These are phyloP conservation scores for Nowakowskiella sp. DNA, from an alignment of 192 early-diverging fungal genomes.

Conservation along the genomic window DNA sequence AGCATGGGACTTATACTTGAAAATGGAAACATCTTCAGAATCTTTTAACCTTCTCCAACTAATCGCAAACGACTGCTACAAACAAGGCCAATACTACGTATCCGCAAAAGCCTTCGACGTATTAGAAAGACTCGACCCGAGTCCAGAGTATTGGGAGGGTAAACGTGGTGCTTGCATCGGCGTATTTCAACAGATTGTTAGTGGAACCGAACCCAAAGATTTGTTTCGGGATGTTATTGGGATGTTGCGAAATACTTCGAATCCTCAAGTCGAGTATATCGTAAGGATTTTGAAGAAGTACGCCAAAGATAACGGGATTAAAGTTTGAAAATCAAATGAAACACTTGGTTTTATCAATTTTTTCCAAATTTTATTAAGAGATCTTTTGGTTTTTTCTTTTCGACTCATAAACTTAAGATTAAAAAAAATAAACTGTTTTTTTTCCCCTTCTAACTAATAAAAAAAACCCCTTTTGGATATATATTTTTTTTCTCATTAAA, in stretches of 20 bases:
- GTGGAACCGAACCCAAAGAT: constrained; percentile 44
- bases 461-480: neutral
- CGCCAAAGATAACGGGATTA: constrained; percentile 19
- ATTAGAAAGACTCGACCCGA: constrained; percentile 52
- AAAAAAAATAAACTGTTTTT: neutral
- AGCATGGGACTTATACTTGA: constrained; percentile 57
- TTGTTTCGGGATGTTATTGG: constrained; percentile 42
- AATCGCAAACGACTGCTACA: constrained; percentile 58
- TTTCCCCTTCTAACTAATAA: neutral
- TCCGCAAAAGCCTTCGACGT: constrained; percentile 58
- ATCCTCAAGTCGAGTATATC: constrained; percentile 59
- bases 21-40: constrained; percentile 59
- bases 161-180: constrained; percentile 57
- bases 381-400: neutral
- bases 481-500: neutral
- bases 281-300: constrained; percentile 48
- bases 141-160: constrained; percentile 58
- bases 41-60: constrained; percentile 55
- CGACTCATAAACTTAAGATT: neutral
- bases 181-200: constrained; percentile 42
- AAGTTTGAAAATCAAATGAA: constrained; percentile 8
- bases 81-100: constrained; percentile 44
- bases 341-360: neutral
- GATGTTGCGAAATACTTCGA: constrained; percentile 46
- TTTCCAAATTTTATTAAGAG: neutral